Conservation (phyloP, 2,329 filamentous ascomycete genomes). For the Kalmusia sp. region DNA sequence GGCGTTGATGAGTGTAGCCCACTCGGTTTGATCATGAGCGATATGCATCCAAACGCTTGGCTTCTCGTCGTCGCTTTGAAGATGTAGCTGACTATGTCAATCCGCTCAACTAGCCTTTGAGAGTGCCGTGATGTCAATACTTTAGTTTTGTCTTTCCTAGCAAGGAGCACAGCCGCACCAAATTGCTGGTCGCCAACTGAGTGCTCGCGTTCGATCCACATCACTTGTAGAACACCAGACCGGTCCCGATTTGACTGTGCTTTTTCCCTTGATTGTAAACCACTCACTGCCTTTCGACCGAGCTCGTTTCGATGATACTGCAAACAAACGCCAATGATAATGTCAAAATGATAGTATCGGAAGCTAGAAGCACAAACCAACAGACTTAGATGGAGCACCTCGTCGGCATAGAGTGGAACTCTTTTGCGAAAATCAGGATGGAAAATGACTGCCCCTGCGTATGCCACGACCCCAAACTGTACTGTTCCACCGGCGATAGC, state of each 20-base stretch:
- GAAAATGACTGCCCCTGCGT: neutral
- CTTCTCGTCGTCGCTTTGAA: neutral
- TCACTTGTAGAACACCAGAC: neutral
- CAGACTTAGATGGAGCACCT: neutral
- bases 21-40: neutral
- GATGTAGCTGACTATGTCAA: neutral
- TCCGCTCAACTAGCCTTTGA: neutral
- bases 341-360: neutral
- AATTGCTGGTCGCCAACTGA: slow-evolving; percentile 6
- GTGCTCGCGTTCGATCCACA: slow-evolving; percentile 3
- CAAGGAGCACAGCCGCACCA: neutral
- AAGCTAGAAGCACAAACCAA: neutral
- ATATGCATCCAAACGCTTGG: neutral
- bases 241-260: neutral
- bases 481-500: neutral
- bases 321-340: neutral
- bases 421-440: neutral
- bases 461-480: neutral
- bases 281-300: neutral
- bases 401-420: neutral
- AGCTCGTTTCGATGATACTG: slow-evolving; percentile 5
- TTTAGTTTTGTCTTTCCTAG: neutral
- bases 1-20: neutral
- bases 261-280: neutral
- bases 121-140: slow-evolving; percentile 1